phyloP scores from a whole-genome alignment of 331 rosid species.

The Malus hybrid region DNA sequence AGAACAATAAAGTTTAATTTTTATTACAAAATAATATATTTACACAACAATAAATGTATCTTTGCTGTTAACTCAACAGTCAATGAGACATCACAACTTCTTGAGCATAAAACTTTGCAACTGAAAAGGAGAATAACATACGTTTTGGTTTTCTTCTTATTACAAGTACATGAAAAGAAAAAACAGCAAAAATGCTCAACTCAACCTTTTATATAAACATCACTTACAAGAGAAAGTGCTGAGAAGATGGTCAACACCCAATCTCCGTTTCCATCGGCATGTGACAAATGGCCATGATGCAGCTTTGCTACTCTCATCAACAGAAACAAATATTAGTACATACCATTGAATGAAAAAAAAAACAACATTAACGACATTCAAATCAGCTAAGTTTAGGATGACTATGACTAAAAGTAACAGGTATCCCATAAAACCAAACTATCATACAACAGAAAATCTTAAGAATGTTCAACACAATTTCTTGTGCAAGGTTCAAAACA shows the following conservation, averaged over 20 bases:
- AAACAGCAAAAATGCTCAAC: neutral
- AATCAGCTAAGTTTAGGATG: neutral
- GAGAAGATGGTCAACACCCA: slow-evolving; percentile 89
- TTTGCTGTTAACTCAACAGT: neutral
- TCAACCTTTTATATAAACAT: neutral
- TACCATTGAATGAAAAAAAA: slow-evolving; percentile 8
- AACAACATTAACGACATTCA: neutral
- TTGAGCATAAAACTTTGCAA: neutral
- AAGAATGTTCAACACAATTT: neutral
- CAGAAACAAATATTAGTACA: slow-evolving; percentile 6
- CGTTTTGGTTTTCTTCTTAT: neutral
- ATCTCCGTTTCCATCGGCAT: slow-evolving; percentile 97
- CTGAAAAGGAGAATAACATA: neutral
- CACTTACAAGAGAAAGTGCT: slow-evolving; percentile 82
- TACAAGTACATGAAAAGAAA: neutral
- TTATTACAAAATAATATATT: neutral
- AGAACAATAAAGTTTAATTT: neutral
- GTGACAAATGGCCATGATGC: slow-evolving; percentile 86
- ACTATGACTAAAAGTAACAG: neutral
- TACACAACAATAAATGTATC: neutral
- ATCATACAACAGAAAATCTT: neutral
- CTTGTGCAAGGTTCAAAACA: neutral
- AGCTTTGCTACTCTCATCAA: slow-evolving; percentile 59
- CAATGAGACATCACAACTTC: neutral
- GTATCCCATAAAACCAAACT: neutral